Conservation (phyloP, 805 yeast genomes). For the Spathaspora girioi region DNA sequence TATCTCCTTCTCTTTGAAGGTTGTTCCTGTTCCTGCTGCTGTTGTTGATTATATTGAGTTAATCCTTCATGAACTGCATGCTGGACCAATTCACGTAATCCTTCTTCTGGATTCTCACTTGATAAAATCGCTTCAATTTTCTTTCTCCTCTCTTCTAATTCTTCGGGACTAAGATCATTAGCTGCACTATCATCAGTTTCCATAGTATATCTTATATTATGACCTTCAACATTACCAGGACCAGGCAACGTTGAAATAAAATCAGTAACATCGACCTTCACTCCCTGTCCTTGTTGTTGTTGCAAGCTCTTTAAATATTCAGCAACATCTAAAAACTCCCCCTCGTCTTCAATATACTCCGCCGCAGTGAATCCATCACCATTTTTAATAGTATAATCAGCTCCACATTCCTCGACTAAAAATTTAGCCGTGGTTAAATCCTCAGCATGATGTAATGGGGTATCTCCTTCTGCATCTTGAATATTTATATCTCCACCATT, state of each 20-base stretch:
- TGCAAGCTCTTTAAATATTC: conserved; percentile 48
- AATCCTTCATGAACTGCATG: conserved; percentile 62
- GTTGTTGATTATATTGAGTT: conserved; percentile 20
- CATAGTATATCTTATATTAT: conserved; percentile 56
- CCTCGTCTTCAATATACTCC: conserved; percentile 75
- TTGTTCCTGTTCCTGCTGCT: conserved; percentile 14
- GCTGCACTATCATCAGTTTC: conserved; percentile 32
- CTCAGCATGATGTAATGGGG: conserved; percentile 92
- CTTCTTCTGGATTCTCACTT: conserved; percentile 80
- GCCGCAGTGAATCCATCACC: conserved; percentile 72
- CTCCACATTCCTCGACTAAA: conserved; percentile 65
- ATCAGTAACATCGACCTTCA: conserved; percentile 27
- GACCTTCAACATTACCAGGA: conserved; percentile 40
- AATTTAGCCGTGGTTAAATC: conserved; percentile 59
- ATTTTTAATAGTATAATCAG: conserved; percentile 62
- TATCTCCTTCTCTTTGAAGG: conserved; percentile 7
- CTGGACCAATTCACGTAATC: conserved; percentile 62
- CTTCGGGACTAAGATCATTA: conserved; percentile 24
- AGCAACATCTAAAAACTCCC: conserved; percentile 76
- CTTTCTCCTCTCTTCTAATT: conserved; percentile 48
- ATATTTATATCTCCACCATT: conserved; percentile 79
- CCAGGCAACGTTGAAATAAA: conserved; percentile 27
- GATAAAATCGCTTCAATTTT: conserved; percentile 67
- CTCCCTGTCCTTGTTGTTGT: neutral
- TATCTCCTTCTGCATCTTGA: conserved; percentile 86